A percentile compares a stretch with the other conserved stretches of the same genome.
Evolutionary conservation across 768 basidiomycete genomes (phyloP).

Genomic region (Boletus coccyginus): DNA sequence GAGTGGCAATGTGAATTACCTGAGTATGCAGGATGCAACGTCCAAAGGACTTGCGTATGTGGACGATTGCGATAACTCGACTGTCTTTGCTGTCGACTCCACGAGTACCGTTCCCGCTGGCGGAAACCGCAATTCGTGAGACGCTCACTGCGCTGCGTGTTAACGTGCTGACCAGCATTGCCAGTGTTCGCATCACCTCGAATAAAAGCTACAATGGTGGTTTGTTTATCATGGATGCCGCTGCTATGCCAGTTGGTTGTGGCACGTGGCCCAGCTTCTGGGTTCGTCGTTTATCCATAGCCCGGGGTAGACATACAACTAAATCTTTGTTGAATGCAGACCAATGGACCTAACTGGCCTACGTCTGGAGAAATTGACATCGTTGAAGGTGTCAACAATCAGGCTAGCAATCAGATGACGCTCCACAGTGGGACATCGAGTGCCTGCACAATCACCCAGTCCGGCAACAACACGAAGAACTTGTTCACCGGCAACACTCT

Average conservation of each 20-base stretch:
- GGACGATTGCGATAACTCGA: conserved; percentile 49
- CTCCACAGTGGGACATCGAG: conserved; percentile 53
- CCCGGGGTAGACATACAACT: not conserved
- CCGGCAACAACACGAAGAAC: conserved; percentile 7
- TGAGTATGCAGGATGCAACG: conserved; percentile 45
- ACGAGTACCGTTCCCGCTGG: conserved; percentile 46
- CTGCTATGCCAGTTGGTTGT: conserved; percentile 69
- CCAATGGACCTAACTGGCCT: conserved; percentile 54
- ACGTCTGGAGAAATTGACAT: conserved; percentile 65
- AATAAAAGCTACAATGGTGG: conserved; percentile 63
- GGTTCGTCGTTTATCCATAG: conserved; percentile 24
- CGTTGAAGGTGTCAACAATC: conserved; percentile 67
- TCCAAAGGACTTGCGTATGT: conserved; percentile 59
- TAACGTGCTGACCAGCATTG: not conserved
- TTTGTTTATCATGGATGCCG: conserved; percentile 73
- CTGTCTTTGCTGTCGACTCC: conserved; percentile 63
- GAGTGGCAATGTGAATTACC: conserved; percentile 63
- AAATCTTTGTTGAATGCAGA: conserved; percentile 18
- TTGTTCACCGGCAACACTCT: conserved; percentile 22
- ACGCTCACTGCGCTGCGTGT: not conserved
- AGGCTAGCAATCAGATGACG: conserved; percentile 58
- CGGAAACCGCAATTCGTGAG: conserved; percentile 53
- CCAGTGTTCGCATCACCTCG: conserved; percentile 65
- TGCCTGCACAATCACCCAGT: conserved; percentile 31
- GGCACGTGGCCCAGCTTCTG: conserved; percentile 61